Evolutionary conservation across 2,329 filamentous ascomycete genomes (phyloP).

Genomic region (Fusarium liriodendri): DNA sequence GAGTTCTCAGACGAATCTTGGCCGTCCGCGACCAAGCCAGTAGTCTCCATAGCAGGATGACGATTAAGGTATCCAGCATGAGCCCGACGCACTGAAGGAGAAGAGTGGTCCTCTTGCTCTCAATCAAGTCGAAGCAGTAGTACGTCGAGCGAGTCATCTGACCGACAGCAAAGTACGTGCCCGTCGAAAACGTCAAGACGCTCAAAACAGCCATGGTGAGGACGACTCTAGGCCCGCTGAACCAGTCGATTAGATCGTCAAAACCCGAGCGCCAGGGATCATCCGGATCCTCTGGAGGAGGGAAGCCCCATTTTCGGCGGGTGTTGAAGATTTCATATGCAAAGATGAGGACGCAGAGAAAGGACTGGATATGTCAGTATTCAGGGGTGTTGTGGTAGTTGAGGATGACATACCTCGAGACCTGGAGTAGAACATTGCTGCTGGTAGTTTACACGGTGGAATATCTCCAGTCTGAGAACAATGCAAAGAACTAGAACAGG

Average conservation of each 20-base stretch:
- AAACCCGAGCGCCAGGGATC: slow-evolving; percentile 61
- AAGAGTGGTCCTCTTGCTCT: slow-evolving; percentile 51
- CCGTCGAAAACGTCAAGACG: slow-evolving; percentile 54
- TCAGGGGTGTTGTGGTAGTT: neutral
- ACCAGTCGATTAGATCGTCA: slow-evolving; percentile 61
- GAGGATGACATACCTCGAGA: slow-evolving; percentile 54
- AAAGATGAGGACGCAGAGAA: slow-evolving; percentile 58
- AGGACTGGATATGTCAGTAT: slow-evolving; percentile 52
- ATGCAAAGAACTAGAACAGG: slow-evolving; percentile 58
- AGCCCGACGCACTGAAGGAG: slow-evolving; percentile 58
- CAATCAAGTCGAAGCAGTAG: slow-evolving; percentile 59
- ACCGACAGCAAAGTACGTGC: slow-evolving; percentile 54
- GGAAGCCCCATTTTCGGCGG: slow-evolving; percentile 46
- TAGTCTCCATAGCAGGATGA: slow-evolving; percentile 63
- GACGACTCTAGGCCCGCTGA: slow-evolving; percentile 54
- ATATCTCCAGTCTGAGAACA: slow-evolving; percentile 60
- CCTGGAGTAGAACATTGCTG: slow-evolving; percentile 64
- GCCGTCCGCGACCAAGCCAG: slow-evolving; percentile 63
- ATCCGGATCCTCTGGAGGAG: slow-evolving; percentile 51
- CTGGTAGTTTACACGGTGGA: slow-evolving; percentile 57
- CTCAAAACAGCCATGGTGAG: slow-evolving; percentile 51
- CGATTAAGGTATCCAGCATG: slow-evolving; percentile 58
- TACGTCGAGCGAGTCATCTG: slow-evolving; percentile 60
- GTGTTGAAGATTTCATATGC: slow-evolving; percentile 57
- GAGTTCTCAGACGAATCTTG: slow-evolving; percentile 57